Conservation (phyloP, 2,329 filamentous ascomycete species). For the Botrytis aclada region DNA sequence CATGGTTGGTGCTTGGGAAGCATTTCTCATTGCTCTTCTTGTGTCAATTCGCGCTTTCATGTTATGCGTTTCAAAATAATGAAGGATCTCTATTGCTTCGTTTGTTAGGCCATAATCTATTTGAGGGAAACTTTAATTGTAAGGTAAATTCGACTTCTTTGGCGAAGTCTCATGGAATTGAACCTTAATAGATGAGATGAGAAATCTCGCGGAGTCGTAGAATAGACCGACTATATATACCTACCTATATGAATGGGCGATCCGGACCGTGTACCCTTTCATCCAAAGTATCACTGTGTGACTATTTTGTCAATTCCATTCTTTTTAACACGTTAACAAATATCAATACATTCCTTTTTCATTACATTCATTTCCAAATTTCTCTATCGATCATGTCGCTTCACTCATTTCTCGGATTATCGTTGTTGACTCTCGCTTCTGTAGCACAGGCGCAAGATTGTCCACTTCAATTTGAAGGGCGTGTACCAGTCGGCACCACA, state of each 20-base stretch:
- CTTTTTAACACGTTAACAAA: background rate
- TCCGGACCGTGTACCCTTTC: slow-evolving; percentile 6
- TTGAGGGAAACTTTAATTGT: background rate
- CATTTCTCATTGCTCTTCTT: background rate
- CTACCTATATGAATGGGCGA: background rate
- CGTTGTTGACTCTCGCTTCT: slow-evolving; percentile 24
- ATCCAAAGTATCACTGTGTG: slow-evolving; percentile 13
- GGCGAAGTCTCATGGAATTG: background rate
- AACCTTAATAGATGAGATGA: background rate
- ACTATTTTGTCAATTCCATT: slow-evolving; percentile 3
- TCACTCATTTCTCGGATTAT: slow-evolving; percentile 15
- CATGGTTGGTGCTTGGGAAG: background rate
- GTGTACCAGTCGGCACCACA: slow-evolving; percentile 42
- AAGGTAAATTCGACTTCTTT: background rate
- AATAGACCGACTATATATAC: slow-evolving; percentile 1
- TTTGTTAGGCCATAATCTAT: background rate
- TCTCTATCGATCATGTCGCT: slow-evolving; percentile 18
- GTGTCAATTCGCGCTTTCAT: background rate
- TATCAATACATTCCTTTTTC: background rate
- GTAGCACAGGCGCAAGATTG: slow-evolving; percentile 37
- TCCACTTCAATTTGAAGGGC: slow-evolving; percentile 47
- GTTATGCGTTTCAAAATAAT: background rate
- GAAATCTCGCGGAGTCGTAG: background rate
- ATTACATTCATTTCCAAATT: background rate
- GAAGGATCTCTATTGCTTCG: background rate